Evolutionary conservation across 208 protist genomes (phyloP), one percentile per base, ranked within the genome.

Genomic region (Trypanosoma avium): DNA sequence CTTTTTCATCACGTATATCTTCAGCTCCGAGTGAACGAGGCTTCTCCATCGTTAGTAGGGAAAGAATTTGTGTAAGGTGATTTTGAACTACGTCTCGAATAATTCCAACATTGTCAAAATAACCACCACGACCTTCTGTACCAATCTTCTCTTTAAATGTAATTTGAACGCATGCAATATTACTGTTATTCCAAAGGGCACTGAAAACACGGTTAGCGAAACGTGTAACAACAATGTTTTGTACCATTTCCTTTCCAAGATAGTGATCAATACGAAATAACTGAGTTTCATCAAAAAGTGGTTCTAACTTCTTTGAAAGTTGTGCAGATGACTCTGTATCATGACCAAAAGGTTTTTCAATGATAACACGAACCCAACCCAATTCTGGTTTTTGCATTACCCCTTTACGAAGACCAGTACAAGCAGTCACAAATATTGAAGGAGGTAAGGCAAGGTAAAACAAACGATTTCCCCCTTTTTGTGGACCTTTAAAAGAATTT

Each of bases 191-290:
- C 93, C 93, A 98, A 0, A 97, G 9, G 13, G 91, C 52, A 56
- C 85, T 84, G 73, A 97, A 97, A 27, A 97, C 84, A 30, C 84
- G 82, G 65, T 98, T 98, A 26, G 92, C 91, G 48, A 97, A 98
- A 49, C 95, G 82, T 19, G 95, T 87, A 4, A 86, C 87, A 57
- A 97, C 67, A 40, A 98, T 87, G 71, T 97, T 98, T 67, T 97
- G 90, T 19, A 98, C 93, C 76, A 97, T 95, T 60, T 97, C 92
- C 79, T 98, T 98, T 4, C 92, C 94, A 0, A 97, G 77, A 67
- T 97, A 98, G 73, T 98, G 96, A 64, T 98, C 96, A 36, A 98
- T 97, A 19, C 94, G 82, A 75, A 91, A 97, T 27, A 98, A 77
- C 67, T 97, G 86, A 6, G 81, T 66, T 65, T 97, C 91, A 24